Conservation (phyloP, 805 yeast species). For the Naumovozyma castellii region DNA sequence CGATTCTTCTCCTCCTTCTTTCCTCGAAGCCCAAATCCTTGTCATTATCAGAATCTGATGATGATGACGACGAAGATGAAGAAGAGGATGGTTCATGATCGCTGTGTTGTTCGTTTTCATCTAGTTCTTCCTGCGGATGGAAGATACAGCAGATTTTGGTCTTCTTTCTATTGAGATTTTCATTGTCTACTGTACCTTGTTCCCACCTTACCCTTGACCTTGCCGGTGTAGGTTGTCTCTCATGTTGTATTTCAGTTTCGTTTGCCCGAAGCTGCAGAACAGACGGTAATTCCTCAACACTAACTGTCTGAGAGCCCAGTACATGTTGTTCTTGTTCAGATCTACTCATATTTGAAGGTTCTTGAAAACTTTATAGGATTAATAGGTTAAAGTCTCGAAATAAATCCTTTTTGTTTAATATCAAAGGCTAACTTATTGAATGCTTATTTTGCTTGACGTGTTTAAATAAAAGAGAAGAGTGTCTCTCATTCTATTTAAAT, state of each 20-base stretch:
- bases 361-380: not conserved
- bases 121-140: constrained; percentile 62
- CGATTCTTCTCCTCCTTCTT: constrained; percentile 28
- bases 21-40: constrained; percentile 26
- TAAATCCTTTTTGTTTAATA: too few species aligned
- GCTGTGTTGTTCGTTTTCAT: constrained; percentile 34
- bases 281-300: constrained; percentile 14
- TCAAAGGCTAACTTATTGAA: too few species aligned
- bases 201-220: constrained; percentile 69
- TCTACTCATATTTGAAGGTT: not conserved
- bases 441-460: too few species aligned
- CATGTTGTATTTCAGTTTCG: constrained; percentile 1
- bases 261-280: constrained; percentile 22
- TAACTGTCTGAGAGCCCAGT: constrained; percentile 17
- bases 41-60: constrained; percentile 30
- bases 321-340: constrained; percentile 4
- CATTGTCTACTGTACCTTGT: constrained; percentile 83
- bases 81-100: constrained; percentile 9
- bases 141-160: constrained; percentile 84
- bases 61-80: constrained; percentile 13
- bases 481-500: too few species aligned
- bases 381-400: too few species aligned
- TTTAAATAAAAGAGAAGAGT: too few species aligned
- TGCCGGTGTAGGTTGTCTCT: constrained; percentile 4
- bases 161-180: constrained; percentile 77